Percentiles rank a stretch among this genome's conserved stretches.
Evolutionary conservation across 2,329 filamentous ascomycete species (phyloP).

Genomic region (Thelonectria olida): DNA sequence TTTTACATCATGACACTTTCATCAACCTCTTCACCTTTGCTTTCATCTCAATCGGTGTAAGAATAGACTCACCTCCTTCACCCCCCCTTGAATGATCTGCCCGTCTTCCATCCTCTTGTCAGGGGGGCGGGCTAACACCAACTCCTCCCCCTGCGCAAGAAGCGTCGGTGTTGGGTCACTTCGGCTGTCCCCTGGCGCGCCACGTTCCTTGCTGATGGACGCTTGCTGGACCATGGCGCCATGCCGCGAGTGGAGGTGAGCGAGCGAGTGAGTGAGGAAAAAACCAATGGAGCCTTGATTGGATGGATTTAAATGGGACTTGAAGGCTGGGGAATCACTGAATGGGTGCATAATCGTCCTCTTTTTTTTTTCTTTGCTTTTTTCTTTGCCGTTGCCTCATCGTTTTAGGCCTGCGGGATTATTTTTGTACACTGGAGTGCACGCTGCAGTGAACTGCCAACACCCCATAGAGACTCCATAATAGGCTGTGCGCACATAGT

Average conservation of each 20-base stretch:
- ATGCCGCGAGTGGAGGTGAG: slow-evolving; percentile 32
- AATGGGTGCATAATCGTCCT: too few relatives aligned
- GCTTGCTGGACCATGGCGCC: slow-evolving; percentile 28
- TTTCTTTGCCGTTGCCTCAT: neutral
- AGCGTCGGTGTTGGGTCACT: neutral
- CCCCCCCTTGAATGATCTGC: neutral
- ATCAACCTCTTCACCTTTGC: neutral
- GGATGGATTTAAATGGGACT: neutral
- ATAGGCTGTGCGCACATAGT: neutral
- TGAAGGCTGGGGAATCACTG: neutral
- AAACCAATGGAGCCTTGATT: slow-evolving; percentile 6
- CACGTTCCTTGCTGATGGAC: slow-evolving; percentile 32
- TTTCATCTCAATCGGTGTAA: too few relatives aligned
- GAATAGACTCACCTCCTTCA: neutral
- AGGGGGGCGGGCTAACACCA: neutral
- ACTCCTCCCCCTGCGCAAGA: neutral
- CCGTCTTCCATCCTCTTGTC: neutral
- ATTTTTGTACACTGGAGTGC: slow-evolving; percentile 13
- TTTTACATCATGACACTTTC: neutral
- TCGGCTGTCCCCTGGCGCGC: slow-evolving; percentile 31
- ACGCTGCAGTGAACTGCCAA: slow-evolving; percentile 18
- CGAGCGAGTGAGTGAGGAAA: too few relatives aligned
- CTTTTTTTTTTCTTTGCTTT: neutral
- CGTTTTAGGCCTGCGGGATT: slow-evolving; percentile 17
- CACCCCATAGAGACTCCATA: neutral